Evolutionary conservation across 2,329 filamentous ascomycete genomes (phyloP).

Genomic region (Fonsecaea multimorphosa): DNA sequence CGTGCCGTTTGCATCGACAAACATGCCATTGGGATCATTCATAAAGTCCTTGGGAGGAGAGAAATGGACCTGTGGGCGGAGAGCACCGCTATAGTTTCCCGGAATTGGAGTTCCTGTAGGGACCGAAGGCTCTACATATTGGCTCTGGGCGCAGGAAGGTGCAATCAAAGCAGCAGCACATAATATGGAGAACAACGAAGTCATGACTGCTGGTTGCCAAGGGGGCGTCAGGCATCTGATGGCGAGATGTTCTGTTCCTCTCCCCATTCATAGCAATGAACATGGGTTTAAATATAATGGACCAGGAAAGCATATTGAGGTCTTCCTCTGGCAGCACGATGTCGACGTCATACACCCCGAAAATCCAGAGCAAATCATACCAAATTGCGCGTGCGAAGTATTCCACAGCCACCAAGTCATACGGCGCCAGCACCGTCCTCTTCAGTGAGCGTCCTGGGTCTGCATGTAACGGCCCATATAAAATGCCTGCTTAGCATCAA

Average conservation of each 20-base stretch:
- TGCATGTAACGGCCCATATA: no score
- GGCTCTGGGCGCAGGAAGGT: background rate
- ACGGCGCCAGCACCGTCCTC: background rate
- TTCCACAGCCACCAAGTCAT: background rate
- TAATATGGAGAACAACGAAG: background rate
- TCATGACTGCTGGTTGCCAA: background rate
- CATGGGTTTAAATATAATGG: background rate
- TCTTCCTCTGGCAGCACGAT: background rate
- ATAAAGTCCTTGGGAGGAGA: constrained; percentile 45
- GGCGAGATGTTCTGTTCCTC: background rate
- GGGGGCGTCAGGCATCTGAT: background rate
- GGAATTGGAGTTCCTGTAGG: background rate
- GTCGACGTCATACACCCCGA: background rate
- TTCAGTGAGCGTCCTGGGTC: no score
- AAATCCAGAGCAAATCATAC: background rate
- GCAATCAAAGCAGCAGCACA: background rate
- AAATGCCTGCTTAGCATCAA: no score
- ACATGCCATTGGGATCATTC: constrained; percentile 71
- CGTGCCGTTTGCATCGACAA: constrained; percentile 61
- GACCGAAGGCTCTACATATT: background rate
- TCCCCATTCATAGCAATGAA: no score
- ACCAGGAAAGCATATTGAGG: background rate
- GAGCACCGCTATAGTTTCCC: background rate
- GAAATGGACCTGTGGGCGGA: constrained; percentile 44
- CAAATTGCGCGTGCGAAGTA: background rate